phyloP scores from a whole-genome alignment of 2,329 filamentous ascomycete genomes.

The Scortechinia acanthostroma region DNA sequence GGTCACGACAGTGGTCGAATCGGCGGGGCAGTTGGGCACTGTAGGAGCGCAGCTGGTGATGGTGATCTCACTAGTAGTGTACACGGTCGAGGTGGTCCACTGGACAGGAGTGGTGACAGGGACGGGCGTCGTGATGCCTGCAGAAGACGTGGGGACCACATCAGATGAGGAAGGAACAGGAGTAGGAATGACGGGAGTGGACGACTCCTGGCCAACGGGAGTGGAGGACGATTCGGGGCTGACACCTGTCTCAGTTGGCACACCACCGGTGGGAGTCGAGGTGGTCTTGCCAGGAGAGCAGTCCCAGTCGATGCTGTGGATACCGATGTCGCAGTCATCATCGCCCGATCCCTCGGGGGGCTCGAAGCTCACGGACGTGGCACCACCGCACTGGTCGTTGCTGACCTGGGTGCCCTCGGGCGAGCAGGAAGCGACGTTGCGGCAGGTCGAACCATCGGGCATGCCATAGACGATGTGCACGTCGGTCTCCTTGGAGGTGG shows the following conservation, averaged over 20 bases:
- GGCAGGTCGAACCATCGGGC: constrained; percentile 76
- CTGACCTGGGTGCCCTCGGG: constrained; percentile 60
- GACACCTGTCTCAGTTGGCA: too few species aligned
- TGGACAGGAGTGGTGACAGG: background rate
- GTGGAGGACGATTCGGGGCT: constrained; percentile 4
- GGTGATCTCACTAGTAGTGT: constrained; percentile 37
- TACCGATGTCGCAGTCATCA: constrained; percentile 52
- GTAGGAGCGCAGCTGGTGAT: constrained; percentile 39
- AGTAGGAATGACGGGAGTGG: background rate
- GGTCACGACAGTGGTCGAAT: constrained; percentile 37
- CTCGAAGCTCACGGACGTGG: constrained; percentile 70
- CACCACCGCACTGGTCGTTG: constrained; percentile 90
- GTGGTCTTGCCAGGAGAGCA: constrained; percentile 34
- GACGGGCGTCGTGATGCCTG: background rate
- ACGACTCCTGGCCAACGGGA: constrained; percentile 10
- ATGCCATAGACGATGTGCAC: constrained; percentile 83
- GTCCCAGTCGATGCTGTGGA: constrained; percentile 72
- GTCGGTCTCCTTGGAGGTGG: constrained; percentile 68
- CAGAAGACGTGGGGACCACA: background rate
- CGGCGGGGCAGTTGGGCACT: constrained; percentile 39
- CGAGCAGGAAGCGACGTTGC: constrained; percentile 66
- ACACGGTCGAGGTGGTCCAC: constrained; percentile 36
- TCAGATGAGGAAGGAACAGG: background rate
- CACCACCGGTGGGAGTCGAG: constrained; percentile 8
- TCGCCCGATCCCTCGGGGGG: constrained; percentile 50